Evolutionary conservation across 192 early-diverging fungal species (phyloP), one percentile per base, ranked within the genome.

Genomic region (Coemansia interrupta): DNA sequence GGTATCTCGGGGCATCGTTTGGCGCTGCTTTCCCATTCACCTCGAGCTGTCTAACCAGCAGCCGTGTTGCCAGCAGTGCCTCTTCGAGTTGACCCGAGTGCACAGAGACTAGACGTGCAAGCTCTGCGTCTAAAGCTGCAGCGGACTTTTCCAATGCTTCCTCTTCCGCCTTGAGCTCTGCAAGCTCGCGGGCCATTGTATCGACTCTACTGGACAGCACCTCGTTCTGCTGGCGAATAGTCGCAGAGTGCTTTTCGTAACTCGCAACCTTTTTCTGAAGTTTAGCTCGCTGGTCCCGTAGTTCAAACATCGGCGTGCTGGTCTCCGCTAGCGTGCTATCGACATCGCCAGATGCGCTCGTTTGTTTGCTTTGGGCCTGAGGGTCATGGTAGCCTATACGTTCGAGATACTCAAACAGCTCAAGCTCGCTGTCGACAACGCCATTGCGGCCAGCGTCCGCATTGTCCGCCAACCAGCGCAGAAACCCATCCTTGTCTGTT

Each of bases 391-490:
- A 70, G 20, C 61, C 59, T 12, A 51, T 60, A 20, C 67, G 62
- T 23, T 76, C 67, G 17, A 76, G 23, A 42, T 76, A 59, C n/a
- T 47, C 60, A 1, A 69, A 36, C 46, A 76, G 24, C 47, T 70
- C 67, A 7, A 76, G 63, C 43, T 76, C 73, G 42, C 47, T 58
- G 3, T 58, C 63, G 0, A 56, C 45, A 3, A 76, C 47, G 4
- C 73, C 73, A 43, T 76, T 76, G 17, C 46, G 54, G 9, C 38
- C 4, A 2, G 73, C 73, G 29, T 56, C 63, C 17, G 62, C 15
- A 41, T 76, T 76, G 18, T 66, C 60, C 1, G 49, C 55, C 13
- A 76, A 52, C 73, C 73, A 76, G 28, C 53, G 58, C 5, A 76
- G 57, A 19, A 76, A 45, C 18, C 73, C 73, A 7, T 60, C 56